Evolutionary conservation across 805 yeast genomes (phyloP), one percentile per base, ranked within the genome.

Genomic region (Pichia kluyveri): DNA sequence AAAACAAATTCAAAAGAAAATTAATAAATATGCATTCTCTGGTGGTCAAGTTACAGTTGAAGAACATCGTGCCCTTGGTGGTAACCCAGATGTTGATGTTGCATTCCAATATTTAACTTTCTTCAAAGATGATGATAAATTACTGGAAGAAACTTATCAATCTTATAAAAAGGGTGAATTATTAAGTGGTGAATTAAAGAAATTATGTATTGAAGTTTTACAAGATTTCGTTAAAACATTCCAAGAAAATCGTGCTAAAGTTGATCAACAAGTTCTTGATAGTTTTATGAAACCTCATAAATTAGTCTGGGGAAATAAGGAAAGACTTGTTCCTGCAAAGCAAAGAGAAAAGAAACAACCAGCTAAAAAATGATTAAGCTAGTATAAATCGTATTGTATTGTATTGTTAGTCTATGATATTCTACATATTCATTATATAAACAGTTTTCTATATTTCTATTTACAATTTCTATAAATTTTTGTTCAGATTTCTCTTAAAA

Each of bases 21-120:
- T 93, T 66, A 93, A 93, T 73, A 93, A 90, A 68, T 85, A 88
- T 63, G 99, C 97, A 8, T 93, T 93, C 68, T 83, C 95, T 45
- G 99, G 99, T 55, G 99, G 99, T 54, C 78, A 81, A 64, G 84
- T 78, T 39, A 76, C 95, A 3, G 69, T 85, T 43, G 99, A 93
- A 65, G 96, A 88, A 59, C 99, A 93, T 70, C 81, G 96, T 67
- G 72, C 73, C 65, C 71, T 73, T 47, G 99, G 99, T 48, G 99
- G 98, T 60, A 76, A 93, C 63, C 95, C 96, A 42, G 97, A 91
- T 55, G 83, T 90, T 36, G 99, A 93, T 66, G 96, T 93, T 48
- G 87, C 99, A 2, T 93, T 72, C 71, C 98, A 93, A 69, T 93
- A 93, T 65, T 70, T 93, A 54, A 78, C 89, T 7, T 93, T 93